These are phyloP conservation scores for Monsonia emarginata DNA, from an alignment of 441 rosid species.

Conservation along the genomic window DNA sequence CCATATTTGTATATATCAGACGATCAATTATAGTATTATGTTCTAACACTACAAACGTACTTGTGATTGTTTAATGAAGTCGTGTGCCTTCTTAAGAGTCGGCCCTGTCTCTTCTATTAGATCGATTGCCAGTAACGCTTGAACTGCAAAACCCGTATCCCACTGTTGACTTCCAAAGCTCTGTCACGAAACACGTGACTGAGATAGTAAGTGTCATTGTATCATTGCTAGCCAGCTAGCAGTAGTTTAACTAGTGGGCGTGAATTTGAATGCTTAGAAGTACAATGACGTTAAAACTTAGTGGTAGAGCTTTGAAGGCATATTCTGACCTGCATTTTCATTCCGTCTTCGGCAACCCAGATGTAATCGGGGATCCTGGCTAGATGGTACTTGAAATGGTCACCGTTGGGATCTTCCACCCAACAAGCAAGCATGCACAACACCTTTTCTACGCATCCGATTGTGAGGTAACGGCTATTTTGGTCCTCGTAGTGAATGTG, in stretches of 20 bases:
- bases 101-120: conserved; percentile 18
- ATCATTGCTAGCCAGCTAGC: background rate
- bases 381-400: conserved; percentile 19
- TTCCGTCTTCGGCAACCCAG: conserved; percentile 24
- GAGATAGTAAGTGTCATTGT: background rate
- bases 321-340: conserved; percentile 23
- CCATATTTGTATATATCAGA: no score
- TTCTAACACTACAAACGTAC: no score
- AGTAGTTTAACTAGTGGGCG: no score
- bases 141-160: conserved; percentile 28
- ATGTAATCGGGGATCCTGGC: conserved; percentile 19
- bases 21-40: no score
- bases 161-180: conserved; percentile 33
- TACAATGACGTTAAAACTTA: background rate
- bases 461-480: conserved; percentile 45
- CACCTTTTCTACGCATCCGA: background rate
- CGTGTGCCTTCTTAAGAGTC: conserved; percentile 28
- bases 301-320: no score
- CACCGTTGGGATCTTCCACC: conserved; percentile 33
- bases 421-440: conserved; percentile 67
- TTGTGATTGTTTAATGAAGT: conserved; percentile 28
- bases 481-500: conserved; percentile 90
- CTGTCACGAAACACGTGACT: conserved; percentile 13
- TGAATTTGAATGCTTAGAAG: background rate
- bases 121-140: conserved; percentile 22